A percentile compares a stretch with the other conserved stretches of the same genome.
Evolutionary conservation across 768 basidiomycete genomes (phyloP).

Genomic region (Mycena pura): DNA sequence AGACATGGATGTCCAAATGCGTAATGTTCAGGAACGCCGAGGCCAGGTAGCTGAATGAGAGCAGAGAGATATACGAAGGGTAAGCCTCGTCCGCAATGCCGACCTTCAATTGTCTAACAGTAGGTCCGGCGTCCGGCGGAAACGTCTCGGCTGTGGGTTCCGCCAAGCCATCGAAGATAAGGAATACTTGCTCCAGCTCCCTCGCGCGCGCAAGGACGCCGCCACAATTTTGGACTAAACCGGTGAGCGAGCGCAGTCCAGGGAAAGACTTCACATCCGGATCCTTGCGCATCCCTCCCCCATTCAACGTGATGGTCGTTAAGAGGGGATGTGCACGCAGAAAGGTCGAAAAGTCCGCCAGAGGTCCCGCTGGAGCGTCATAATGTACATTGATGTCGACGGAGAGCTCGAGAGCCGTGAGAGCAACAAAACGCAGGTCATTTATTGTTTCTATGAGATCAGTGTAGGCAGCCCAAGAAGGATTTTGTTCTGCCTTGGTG

Average conservation of each 20-base stretch:
- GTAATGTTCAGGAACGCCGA: conserved; percentile 3
- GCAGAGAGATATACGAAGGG: too few species aligned
- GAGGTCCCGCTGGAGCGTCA: too few species aligned
- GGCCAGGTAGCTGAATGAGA: not conserved
- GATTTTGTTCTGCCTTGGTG: too few species aligned
- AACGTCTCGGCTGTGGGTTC: not conserved
- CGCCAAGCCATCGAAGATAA: not conserved
- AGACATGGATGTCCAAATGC: not conserved
- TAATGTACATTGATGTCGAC: too few species aligned
- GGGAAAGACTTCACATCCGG: not conserved
- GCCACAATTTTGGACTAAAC: not conserved
- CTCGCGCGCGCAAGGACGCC: not conserved
- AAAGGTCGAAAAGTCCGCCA: not conserved
- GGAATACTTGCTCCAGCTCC: not conserved
- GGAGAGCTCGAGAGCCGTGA: not conserved
- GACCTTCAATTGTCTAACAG: not conserved
- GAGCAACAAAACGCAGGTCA: not conserved
- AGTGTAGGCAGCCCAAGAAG: not conserved
- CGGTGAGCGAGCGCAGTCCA: not conserved
- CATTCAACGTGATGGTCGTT: not conserved
- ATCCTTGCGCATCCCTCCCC: not conserved
- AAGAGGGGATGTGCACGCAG: not conserved
- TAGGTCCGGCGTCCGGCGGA: not conserved
- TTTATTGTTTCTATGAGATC: not conserved
- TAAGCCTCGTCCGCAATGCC: too few species aligned